Conservation (phyloP, 2,329 filamentous ascomycete genomes). For the Cercospora zeae-maydis region DNA sequence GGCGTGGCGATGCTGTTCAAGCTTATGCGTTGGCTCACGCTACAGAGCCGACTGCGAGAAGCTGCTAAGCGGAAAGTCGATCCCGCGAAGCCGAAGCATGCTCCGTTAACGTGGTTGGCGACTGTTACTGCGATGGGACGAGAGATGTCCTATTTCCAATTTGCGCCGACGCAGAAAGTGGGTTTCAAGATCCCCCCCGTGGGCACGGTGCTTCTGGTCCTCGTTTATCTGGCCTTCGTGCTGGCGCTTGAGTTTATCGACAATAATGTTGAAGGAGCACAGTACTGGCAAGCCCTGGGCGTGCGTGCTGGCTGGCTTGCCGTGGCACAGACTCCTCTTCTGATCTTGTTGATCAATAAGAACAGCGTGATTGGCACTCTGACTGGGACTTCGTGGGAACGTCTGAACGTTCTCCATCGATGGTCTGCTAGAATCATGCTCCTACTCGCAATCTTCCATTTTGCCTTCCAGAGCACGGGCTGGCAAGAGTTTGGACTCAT, state of each 20-base stretch:
- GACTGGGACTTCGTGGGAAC: conserved; percentile 35
- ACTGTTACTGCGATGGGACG: conserved; percentile 36
- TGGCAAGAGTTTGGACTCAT: conserved; percentile 28
- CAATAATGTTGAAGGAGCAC: conserved; percentile 25
- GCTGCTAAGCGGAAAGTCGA: conserved; percentile 34
- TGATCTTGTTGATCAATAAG: conserved; percentile 41
- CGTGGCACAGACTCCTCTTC: conserved; percentile 38
- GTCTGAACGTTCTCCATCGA: conserved; percentile 37
- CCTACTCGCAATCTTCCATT: conserved; percentile 33
- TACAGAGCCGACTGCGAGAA: conserved; percentile 37
- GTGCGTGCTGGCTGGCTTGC: conserved; percentile 39
- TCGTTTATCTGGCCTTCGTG: conserved; percentile 28
- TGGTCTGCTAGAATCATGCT: conserved; percentile 37
- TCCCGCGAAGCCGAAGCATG: conserved; percentile 35
- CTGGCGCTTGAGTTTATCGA: conserved; percentile 31
- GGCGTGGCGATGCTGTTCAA: conserved; percentile 35
- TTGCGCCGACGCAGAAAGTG: conserved; percentile 25
- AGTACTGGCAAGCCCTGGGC: conserved; percentile 31
- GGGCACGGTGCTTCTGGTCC: conserved; percentile 26
- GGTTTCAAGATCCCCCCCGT: conserved; percentile 29
- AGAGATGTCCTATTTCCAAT: conserved; percentile 37
- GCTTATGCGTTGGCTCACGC: conserved; percentile 27
- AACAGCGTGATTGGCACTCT: conserved; percentile 37
- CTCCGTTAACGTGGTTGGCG: conserved; percentile 28
- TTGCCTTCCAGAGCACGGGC: conserved; percentile 28